Conservation (phyloP, 75 land plant species). For the Pinus albicaulis region DNA sequence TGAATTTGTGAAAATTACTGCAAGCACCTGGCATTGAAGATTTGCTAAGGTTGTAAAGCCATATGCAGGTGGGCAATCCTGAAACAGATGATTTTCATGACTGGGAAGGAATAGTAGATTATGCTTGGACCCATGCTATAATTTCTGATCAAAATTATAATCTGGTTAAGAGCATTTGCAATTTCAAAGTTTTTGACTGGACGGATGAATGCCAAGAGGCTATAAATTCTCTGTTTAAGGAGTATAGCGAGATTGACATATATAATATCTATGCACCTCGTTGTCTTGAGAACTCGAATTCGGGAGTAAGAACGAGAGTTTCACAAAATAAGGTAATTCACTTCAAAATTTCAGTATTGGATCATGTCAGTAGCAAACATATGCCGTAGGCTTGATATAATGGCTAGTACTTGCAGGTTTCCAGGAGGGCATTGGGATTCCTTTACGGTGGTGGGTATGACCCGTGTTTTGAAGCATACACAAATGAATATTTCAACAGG, state of each 20-base stretch:
- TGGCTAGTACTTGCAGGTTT: background rate
- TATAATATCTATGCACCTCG: constrained; percentile 69
- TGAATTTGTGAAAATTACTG: no score
- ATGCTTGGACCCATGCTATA: constrained; percentile 64
- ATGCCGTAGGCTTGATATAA: background rate
- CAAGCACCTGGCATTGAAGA: no score
- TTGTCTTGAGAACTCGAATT: constrained; percentile 18
- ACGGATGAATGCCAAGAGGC: constrained; percentile 16
- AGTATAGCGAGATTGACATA: constrained; percentile 61
- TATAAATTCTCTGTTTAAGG: constrained; percentile 16
- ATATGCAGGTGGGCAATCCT: constrained; percentile 65
- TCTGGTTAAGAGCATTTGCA: constrained; percentile 39
- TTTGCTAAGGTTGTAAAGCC: no score
- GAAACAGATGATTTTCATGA: constrained; percentile 45
- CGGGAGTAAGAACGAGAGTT: background rate
- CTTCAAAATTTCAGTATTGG: background rate
- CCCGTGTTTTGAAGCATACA: constrained; percentile 42
- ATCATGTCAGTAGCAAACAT: no score
- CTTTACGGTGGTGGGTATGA: constrained; percentile 41
- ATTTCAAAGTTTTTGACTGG: constrained; percentile 25
- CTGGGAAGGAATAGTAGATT: constrained; percentile 48
- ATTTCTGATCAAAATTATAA: constrained; percentile 47
- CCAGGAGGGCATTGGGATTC: background rate
- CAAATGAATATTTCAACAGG: constrained; percentile 53
- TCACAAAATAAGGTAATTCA: constrained; percentile 1